phyloP scores from a whole-genome alignment of 2,329 filamentous ascomycete genomes.

The Ambrosiella beaveri region DNA sequence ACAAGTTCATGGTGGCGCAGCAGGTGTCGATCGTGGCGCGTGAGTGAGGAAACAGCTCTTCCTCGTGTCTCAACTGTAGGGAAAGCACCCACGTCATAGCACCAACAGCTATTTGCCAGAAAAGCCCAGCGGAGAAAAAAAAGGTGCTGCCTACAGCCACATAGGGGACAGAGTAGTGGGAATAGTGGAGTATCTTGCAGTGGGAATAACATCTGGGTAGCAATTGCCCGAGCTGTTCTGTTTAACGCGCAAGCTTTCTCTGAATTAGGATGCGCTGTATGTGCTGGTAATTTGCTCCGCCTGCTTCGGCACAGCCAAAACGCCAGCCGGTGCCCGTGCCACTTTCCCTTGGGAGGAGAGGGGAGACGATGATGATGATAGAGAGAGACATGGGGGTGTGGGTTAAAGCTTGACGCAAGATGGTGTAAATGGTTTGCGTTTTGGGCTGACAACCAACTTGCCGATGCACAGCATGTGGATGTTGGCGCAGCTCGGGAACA shows the following conservation, averaged over 20 bases:
- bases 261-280: background rate
- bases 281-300: background rate
- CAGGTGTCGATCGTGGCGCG: background rate
- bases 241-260: background rate
- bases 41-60: background rate
- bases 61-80: background rate
- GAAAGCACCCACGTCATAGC: background rate
- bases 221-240: background rate
- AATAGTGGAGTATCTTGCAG: background rate
- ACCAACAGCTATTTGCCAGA: background rate
- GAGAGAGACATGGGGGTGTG: background rate
- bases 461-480: background rate
- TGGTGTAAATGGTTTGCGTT: background rate
- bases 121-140: background rate
- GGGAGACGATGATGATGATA: background rate
- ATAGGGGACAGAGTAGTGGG: background rate
- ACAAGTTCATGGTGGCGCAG: background rate
- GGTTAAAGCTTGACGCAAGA: background rate
- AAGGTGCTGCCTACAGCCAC: background rate
- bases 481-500: background rate
- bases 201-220: too few relatives aligned
- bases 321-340: background rate
- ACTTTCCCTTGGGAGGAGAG: background rate
- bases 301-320: constrained; percentile 1
- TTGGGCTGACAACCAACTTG: background rate